These are phyloP conservation scores for Macrophomina phaseolina DNA, from an alignment of 2,329 filamentous ascomycete species.

Conservation along the genomic window DNA sequence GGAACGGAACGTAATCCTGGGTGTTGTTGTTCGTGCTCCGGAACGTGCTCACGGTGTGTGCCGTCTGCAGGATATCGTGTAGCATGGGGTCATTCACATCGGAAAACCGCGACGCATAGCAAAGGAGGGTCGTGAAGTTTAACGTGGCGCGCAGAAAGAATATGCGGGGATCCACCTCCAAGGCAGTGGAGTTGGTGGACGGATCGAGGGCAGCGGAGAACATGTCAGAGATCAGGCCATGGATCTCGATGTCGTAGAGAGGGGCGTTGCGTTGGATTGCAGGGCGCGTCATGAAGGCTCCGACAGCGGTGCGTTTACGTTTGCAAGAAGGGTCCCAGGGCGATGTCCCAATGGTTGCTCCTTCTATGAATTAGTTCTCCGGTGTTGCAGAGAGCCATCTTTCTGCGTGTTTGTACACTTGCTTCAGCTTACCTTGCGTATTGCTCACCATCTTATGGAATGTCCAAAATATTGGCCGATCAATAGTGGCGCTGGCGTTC, in stretches of 20 bases:
- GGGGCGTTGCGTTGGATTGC: constrained; percentile 18
- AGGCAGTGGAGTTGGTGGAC: background rate
- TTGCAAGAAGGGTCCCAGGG: constrained; percentile 26
- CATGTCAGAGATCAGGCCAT: constrained; percentile 11
- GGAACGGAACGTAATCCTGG: constrained; percentile 21
- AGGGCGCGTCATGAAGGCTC: constrained; percentile 23
- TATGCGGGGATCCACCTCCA: constrained; percentile 17
- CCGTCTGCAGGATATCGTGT: constrained; percentile 20
- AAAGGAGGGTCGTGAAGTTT: constrained; percentile 23
- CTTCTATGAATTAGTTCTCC: background rate
- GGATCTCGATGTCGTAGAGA: constrained; percentile 20
- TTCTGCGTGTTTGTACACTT: background rate
- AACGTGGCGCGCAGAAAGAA: constrained; percentile 22
- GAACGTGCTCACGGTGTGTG: constrained; percentile 18
- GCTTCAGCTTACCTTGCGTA: constrained; percentile 14
- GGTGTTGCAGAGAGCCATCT: no score
- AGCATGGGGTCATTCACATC: constrained; percentile 17
- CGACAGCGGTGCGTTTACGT: constrained; percentile 27
- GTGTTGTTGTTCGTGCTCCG: constrained; percentile 25
- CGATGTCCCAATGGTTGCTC: constrained; percentile 22
- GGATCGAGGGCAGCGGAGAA: background rate
- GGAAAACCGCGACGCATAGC: constrained; percentile 23
- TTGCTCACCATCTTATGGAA: constrained; percentile 22
- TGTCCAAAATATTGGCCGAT: constrained; percentile 19
- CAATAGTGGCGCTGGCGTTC: constrained; percentile 22